A percentile compares a stretch with the other conserved stretches of the same genome.
Conservation (phyloP, 2,329 filamentous ascomycete genomes). For the Fusarium abutilonis region DNA sequence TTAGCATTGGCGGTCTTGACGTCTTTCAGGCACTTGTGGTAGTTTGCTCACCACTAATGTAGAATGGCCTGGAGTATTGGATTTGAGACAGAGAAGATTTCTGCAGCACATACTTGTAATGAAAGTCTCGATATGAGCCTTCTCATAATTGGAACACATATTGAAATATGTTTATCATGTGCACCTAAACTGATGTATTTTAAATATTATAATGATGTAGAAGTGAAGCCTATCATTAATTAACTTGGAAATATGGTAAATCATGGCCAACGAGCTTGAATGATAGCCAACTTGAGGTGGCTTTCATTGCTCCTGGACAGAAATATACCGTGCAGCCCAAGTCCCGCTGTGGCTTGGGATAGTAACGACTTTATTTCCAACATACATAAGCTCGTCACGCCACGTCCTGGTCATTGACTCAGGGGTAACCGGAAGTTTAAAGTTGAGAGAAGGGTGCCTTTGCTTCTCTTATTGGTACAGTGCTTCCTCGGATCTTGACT, state of each 20-base stretch:
- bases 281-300: too few relatives aligned
- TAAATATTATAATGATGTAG: neutral
- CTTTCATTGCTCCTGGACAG: neutral
- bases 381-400: constrained; percentile 5
- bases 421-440: constrained; percentile 2
- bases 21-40: neutral
- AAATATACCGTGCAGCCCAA: neutral
- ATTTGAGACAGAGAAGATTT: constrained; percentile 5
- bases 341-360: constrained; percentile 13
- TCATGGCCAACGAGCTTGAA: too few relatives aligned
- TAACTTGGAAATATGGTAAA: neutral
- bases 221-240: neutral
- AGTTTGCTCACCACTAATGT: neutral
- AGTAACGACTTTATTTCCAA: neutral
- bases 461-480: neutral
- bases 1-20: constrained; percentile 3
- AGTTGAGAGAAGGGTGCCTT: neutral
- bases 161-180: neutral
- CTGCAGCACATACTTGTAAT: constrained; percentile 7
- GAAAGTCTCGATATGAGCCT: constrained; percentile 8
- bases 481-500: neutral
- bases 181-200: neutral
- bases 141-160: constrained; percentile 12
- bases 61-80: constrained; percentile 10
- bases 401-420: constrained; percentile 3